phyloP scores from a whole-genome alignment of 2,329 filamentous ascomycete genomes.

The Sporothrix inflata region DNA sequence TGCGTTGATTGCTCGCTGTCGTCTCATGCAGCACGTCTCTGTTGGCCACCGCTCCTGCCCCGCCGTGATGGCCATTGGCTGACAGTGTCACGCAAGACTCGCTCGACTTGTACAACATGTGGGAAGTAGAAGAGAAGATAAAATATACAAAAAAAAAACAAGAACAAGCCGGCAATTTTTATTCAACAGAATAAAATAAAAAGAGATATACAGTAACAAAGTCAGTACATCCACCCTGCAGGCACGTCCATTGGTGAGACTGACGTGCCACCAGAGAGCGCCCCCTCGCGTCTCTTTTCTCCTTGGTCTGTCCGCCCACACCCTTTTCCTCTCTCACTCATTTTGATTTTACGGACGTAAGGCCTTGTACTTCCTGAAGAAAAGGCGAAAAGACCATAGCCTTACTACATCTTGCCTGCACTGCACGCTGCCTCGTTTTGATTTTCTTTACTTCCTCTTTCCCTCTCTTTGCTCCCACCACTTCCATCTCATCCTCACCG shows the following conservation, averaged over 20 bases:
- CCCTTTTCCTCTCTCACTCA: neutral
- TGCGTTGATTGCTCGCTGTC: neutral
- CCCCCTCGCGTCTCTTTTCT: constrained; percentile 7
- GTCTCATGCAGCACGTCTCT: neutral
- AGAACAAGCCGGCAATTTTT: neutral
- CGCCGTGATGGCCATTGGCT: neutral
- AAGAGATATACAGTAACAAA: neutral
- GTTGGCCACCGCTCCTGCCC: neutral
- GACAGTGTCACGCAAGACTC: neutral
- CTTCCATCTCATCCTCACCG: neutral
- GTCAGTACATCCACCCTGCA: neutral
- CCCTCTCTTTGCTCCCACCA: neutral
- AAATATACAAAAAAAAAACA: neutral
- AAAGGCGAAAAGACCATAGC: neutral
- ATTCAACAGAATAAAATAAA: too few relatives aligned
- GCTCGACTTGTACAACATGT: neutral
- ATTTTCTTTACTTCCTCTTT: neutral
- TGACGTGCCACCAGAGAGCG: constrained; percentile 17
- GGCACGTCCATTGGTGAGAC: neutral
- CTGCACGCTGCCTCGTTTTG: neutral
- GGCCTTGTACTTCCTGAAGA: neutral
- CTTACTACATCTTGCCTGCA: neutral
- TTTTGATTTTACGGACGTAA: constrained; percentile 17
- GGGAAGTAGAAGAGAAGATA: neutral
- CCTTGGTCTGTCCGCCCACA: neutral